These are phyloP conservation scores for Jatropha podagrica DNA, from an alignment of 441 rosid species.

Conservation along the genomic window DNA sequence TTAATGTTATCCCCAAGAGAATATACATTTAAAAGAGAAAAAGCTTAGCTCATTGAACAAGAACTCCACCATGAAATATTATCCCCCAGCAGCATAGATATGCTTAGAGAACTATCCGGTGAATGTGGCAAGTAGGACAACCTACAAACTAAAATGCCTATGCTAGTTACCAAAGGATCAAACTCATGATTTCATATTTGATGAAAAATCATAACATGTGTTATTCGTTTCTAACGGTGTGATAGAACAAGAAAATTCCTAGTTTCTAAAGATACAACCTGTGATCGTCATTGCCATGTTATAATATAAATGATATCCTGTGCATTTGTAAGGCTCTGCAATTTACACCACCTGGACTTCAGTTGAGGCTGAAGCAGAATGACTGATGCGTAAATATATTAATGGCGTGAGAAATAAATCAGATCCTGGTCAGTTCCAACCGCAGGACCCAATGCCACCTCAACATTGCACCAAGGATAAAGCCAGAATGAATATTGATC, in stretches of 20 bases:
- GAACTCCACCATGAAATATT: neutral
- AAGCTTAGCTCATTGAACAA: no score
- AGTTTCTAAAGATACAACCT: constrained; percentile 30
- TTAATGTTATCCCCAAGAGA: constrained; percentile 1
- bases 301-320: constrained; percentile 20
- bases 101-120: neutral
- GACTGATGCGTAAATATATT: constrained; percentile 23
- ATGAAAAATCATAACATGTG: constrained; percentile 21
- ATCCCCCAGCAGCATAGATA: neutral
- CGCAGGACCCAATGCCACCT: constrained; percentile 24
- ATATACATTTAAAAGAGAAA: constrained; percentile 15
- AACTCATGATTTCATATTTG: constrained; percentile 25
- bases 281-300: constrained; percentile 17
- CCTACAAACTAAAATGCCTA: neutral
- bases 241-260: constrained; percentile 25
- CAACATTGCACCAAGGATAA: constrained; percentile 26
- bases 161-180: constrained; percentile 13
- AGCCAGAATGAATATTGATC: constrained; percentile 24
- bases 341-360: constrained; percentile 32
- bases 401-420: constrained; percentile 25
- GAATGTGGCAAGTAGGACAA: neutral
- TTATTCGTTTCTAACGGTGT: constrained; percentile 26
- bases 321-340: constrained; percentile 30
- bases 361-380: constrained; percentile 27
- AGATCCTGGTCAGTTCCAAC: constrained; percentile 29